phyloP scores from a whole-genome alignment of 176 grass and related monocot genomes.

The Rhynchospora tenuis region DNA sequence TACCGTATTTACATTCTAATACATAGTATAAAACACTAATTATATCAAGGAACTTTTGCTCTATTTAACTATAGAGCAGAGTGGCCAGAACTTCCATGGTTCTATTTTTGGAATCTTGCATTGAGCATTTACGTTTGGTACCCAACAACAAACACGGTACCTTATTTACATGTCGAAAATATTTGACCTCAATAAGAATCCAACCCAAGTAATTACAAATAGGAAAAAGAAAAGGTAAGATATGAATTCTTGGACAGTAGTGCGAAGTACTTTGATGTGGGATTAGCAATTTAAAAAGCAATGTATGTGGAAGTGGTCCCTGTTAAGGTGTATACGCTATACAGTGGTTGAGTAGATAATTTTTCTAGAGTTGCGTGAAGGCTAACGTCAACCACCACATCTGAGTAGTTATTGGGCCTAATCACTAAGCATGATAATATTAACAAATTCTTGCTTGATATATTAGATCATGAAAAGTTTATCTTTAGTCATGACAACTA shows the following conservation, averaged over 20 bases:
- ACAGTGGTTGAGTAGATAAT: conserved; percentile 16
- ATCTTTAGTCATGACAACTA: background rate
- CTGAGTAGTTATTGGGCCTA: conserved; percentile 17
- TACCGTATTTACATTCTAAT: background rate
- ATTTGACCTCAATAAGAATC: background rate
- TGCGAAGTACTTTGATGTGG: background rate
- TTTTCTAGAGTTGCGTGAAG: background rate
- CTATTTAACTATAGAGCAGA: background rate
- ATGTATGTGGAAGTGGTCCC: background rate
- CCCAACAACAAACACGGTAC: background rate
- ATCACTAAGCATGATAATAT: conserved; percentile 22
- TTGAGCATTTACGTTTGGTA: background rate
- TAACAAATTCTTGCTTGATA: conserved; percentile 11
- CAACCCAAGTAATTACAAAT: background rate
- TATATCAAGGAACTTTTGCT: background rate
- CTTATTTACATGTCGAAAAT: background rate
- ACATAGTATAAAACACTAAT: background rate
- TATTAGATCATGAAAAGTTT: background rate
- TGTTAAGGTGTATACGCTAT: background rate
- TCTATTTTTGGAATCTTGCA: background rate
- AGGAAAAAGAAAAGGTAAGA: background rate
- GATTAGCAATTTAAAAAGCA: background rate
- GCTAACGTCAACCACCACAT: background rate
- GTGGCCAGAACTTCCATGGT: background rate
- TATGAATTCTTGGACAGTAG: background rate